Evolutionary conservation across 2,329 filamentous ascomycete genomes (phyloP), one percentile per base, ranked within the genome.

Genomic region (Cladosporium sp.): DNA sequence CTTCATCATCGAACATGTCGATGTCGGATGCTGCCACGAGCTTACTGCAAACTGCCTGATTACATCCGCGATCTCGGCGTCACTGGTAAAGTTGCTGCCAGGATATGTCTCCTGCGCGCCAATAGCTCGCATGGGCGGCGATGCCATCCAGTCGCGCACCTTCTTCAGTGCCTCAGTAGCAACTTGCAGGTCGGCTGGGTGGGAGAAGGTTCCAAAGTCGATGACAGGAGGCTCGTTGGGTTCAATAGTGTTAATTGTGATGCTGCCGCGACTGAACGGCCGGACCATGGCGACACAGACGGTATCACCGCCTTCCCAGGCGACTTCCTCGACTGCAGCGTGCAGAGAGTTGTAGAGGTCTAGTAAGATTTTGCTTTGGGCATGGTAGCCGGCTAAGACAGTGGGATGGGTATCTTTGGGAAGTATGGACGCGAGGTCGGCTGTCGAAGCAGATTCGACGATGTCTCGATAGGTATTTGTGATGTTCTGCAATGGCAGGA

Each of bases 121-220:
- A 22, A 75, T 68, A 19, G 66, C 63, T 3, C 64, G 58, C 43
- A 78, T 69, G 6, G 70, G 64, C 2, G 66, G 63, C 1, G 65
- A 65, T 12, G 67, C 65, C 65, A 70, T 72, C 59, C 73, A 73
- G 20, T 62, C 55, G 5, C 75, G 66, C 22, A 72, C 73, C 62
- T 66, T 73, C 17, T 72, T 65, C 1, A 76, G 61, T 51, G 73
- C 69, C 37, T 71, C 70, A 0, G 70, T 65, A 0, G 75, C 51
- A 25, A 76, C 65, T n/a, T 66, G 63, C 5, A 66, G 61, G 57
- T 78, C 75, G 11, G 72, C 60, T 0, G 73, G 73, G 59, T 76
- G 73, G 30, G 69, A 63, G 15, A 73, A 63, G 1, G 73, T 66
- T 55, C 70, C 70, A 59, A 66, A 74, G 37, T 72, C 63, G 7